Evolutionary conservation across 169 alveolate species (phyloP).

Genomic region (Eimeria tenella): DNA sequence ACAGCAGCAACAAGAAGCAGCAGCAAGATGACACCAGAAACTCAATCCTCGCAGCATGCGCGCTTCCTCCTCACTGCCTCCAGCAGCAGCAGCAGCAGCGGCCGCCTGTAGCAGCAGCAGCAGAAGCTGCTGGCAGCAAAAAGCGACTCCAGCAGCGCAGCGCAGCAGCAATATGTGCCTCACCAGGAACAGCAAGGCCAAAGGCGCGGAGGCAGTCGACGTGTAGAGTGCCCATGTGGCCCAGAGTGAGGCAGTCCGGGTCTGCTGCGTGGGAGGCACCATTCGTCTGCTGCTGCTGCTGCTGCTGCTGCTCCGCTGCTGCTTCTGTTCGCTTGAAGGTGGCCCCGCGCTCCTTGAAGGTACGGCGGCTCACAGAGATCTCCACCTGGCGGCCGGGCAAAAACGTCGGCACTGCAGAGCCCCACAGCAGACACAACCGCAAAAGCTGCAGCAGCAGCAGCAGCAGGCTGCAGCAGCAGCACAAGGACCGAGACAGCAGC

Average conservation of each 20-base stretch:
- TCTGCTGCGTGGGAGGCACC: no score
- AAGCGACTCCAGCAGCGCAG: background rate
- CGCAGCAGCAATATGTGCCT: background rate
- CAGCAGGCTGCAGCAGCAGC: background rate
- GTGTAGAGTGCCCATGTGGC: slow-evolving; percentile 57
- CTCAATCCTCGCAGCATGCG: background rate
- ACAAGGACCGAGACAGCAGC: background rate
- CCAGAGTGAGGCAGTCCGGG: background rate
- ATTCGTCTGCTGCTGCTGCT: no score
- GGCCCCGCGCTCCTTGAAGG: background rate
- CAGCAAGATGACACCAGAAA: background rate
- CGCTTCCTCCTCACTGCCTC: background rate
- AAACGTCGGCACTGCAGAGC: slow-evolving; percentile 15
- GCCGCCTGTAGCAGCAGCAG: background rate
- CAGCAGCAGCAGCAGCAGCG: background rate
- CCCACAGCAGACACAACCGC: background rate
- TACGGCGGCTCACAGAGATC: background rate
- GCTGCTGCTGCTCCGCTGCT: background rate
- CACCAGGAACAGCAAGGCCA: slow-evolving; percentile 62
- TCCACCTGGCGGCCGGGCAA: slow-evolving; percentile 68
- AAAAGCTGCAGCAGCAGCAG: background rate
- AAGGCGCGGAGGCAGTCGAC: slow-evolving; percentile 42
- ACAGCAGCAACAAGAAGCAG: background rate
- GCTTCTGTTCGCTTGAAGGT: background rate
- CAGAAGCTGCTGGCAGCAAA: background rate